phyloP scores from a whole-genome alignment of 768 basidiomycete species.

The Leccinellum albellum region DNA sequence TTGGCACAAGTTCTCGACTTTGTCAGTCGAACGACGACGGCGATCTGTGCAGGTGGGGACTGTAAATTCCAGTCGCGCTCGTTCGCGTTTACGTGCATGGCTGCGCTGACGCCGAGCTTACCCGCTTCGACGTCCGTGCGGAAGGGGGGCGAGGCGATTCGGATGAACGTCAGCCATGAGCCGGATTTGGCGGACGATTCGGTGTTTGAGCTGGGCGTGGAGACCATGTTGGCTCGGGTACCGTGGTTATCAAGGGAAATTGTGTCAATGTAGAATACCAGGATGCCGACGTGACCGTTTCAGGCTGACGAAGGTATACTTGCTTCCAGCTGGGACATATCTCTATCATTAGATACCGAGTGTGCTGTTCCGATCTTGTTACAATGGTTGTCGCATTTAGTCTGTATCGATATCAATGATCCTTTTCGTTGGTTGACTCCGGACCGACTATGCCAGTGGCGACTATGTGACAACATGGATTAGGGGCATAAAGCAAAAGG shows the following conservation, averaged over 20 bases:
- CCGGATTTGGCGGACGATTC: not conserved
- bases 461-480: too few species aligned
- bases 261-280: too few species aligned
- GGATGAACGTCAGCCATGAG: not conserved
- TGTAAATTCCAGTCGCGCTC: constrained; percentile 13
- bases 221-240: constrained; percentile 6
- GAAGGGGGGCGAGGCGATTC: not conserved
- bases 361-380: too few species aligned
- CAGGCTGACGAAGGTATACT: too few species aligned
- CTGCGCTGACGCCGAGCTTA: constrained; percentile 3
- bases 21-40: constrained; percentile 1
- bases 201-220: constrained; percentile 8
- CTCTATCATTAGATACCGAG: too few species aligned
- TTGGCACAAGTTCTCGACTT: constrained; percentile 7
- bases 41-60: constrained; percentile 6
- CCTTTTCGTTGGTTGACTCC: too few species aligned
- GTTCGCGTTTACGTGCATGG: constrained; percentile 12
- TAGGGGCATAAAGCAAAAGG: too few species aligned
- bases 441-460: too few species aligned
- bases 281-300: too few species aligned
- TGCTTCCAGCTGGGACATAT: too few species aligned
- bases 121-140: constrained; percentile 2
- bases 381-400: too few species aligned
- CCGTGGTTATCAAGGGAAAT: not conserved
- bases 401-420: too few species aligned